A percentile compares a stretch with the other conserved stretches of the same genome.
These are phyloP conservation scores for Oenanthe javanica DNA, from an alignment of 140 eudicot genomes.

Conservation along the genomic window DNA sequence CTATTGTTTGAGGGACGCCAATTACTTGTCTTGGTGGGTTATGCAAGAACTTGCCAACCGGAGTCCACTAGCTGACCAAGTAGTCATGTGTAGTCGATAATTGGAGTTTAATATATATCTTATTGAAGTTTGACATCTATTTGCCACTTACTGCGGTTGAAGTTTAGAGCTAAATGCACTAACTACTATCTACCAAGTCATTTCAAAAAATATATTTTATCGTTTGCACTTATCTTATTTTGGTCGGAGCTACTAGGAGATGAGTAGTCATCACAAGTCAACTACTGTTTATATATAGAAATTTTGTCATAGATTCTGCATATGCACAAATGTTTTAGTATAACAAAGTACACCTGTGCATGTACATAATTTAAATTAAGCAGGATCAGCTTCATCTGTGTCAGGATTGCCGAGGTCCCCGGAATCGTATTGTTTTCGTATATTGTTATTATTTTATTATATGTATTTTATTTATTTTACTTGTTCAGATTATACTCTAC, in stretches of 20 bases:
- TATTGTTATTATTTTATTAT: not conserved
- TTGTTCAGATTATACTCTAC: not conserved
- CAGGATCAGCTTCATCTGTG: not conserved
- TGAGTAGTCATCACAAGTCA: not conserved
- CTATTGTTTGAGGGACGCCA: too few relatives aligned
- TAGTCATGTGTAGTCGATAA: not conserved
- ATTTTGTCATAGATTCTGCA: not conserved
- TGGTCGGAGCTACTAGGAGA: not conserved
- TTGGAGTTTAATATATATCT: too few relatives aligned
- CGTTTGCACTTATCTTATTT: too few relatives aligned
- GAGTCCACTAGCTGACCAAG: not conserved
- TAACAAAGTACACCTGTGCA: not conserved
- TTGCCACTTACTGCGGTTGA: too few relatives aligned
- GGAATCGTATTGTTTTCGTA: not conserved
- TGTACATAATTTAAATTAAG: not conserved
- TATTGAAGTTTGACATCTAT: too few relatives aligned
- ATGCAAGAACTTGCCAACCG: not conserved
- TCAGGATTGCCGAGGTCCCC: not conserved
- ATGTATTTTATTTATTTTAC: not conserved
- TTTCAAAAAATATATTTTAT: too few relatives aligned
- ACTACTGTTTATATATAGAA: not conserved
- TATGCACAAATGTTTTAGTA: not conserved
- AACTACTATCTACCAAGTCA: too few relatives aligned
- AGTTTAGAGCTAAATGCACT: too few relatives aligned
- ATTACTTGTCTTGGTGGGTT: not conserved